These are phyloP conservation scores for Plasmodium vivax DNA, from an alignment of 169 alveolate species.

Conservation along the genomic window DNA sequence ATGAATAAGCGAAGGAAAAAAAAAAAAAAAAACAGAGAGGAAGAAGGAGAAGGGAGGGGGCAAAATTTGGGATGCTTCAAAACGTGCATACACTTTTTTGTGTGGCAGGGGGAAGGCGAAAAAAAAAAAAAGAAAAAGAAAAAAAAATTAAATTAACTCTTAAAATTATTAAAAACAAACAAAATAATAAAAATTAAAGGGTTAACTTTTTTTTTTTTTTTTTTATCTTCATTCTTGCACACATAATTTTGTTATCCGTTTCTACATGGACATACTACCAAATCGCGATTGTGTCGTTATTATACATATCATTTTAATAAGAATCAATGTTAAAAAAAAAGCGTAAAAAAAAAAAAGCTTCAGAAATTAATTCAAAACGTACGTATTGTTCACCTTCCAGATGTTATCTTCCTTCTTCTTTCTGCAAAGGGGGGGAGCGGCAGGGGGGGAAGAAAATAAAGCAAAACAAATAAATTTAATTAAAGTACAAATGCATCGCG, in stretches of 20 bases:
- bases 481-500: background rate
- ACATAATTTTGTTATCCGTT: background rate
- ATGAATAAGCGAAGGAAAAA: background rate
- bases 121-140: background rate
- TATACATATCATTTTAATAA: conserved; percentile 15
- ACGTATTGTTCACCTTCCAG: conserved; percentile 45
- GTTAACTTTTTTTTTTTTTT: background rate
- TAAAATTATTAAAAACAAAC: conserved; percentile 34
- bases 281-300: background rate
- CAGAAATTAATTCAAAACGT: conserved; percentile 6
- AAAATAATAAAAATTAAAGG: conserved; percentile 17
- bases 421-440: conserved; percentile 10
- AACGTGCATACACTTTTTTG: background rate
- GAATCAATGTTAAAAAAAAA: conserved; percentile 9
- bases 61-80: background rate
- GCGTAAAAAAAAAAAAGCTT: conserved; percentile 7
- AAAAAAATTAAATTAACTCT: conserved; percentile 18
- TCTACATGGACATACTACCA: background rate
- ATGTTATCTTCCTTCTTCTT: conserved; percentile 71
- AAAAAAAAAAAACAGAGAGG: background rate
- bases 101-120: background rate
- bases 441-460: background rate
- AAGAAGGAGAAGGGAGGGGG: background rate
- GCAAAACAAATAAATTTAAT: background rate
- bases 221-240: background rate